phyloP scores from a whole-genome alignment of 73 alveolate genomes.

The Paraurostyla sp. region DNA sequence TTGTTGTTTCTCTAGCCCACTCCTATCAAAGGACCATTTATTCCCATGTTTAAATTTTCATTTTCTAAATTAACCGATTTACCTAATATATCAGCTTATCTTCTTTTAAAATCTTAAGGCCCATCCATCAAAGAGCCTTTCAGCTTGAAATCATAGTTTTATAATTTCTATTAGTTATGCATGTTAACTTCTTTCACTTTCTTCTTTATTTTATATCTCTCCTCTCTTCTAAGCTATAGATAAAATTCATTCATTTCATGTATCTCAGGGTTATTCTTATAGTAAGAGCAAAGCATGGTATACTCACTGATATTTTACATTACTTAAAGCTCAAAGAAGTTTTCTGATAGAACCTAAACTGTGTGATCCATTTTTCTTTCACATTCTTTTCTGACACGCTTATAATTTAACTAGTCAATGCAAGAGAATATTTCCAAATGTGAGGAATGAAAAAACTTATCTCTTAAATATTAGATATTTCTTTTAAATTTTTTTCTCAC shows the following conservation, averaged over 20 bases:
- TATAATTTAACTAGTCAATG: constrained; percentile 30
- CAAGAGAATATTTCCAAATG: constrained; percentile 13
- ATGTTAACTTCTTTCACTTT: not conserved
- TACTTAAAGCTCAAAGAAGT: constrained; percentile 31
- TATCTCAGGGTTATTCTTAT: not conserved
- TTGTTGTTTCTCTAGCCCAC: not conserved
- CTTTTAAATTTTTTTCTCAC: constrained; percentile 13
- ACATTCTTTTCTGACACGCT: constrained; percentile 32
- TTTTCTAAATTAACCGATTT: not conserved
- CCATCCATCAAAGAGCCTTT: constrained; percentile 4
- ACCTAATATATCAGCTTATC: not conserved
- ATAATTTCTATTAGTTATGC: too few species aligned
- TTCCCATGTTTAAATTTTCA: constrained; percentile 9
- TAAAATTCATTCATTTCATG: not conserved
- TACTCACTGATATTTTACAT: constrained; percentile 33
- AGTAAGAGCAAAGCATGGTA: constrained; percentile 43
- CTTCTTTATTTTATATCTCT: not conserved
- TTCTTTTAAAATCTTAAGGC: not conserved
- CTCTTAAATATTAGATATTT: not conserved
- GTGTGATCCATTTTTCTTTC: constrained; percentile 53
- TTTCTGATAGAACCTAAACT: constrained; percentile 5
- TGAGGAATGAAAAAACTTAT: not conserved
- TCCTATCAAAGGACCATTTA: constrained; percentile 16
- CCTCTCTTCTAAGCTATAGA: not conserved
- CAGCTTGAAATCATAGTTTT: not conserved